Conservation (phyloP, 2,329 filamentous ascomycete genomes). For the Colletotrichum echinochloae region DNA sequence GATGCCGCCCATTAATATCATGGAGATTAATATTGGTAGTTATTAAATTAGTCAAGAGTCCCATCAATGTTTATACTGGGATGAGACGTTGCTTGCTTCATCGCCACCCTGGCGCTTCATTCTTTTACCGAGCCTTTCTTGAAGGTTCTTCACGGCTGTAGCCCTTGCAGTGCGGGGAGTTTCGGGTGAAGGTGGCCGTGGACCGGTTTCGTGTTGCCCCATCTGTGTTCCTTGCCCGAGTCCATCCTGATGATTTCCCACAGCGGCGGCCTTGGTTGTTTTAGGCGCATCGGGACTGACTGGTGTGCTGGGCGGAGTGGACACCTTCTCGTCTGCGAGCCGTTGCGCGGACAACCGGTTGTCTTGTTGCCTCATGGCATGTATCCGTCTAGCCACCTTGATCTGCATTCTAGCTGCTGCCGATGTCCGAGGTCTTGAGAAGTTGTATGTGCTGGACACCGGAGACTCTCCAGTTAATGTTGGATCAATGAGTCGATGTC, state of each 20-base stretch:
- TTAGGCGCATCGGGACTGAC: slow-evolving; percentile 1
- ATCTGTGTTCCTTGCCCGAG: background rate
- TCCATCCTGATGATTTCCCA: slow-evolving; percentile 8
- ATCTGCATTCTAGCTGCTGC: slow-evolving; percentile 35
- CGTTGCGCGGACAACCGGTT: background rate
- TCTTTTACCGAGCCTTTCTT: slow-evolving; percentile 26
- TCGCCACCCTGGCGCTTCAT: slow-evolving; percentile 18
- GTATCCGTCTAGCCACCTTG: slow-evolving; percentile 20
- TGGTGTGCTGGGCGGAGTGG: background rate
- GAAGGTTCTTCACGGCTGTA: slow-evolving; percentile 20
- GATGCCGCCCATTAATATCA: background rate
- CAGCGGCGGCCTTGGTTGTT: slow-evolving; percentile 9
- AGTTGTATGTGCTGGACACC: slow-evolving; percentile 23
- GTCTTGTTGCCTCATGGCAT: slow-evolving; percentile 13
- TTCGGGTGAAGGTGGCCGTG: background rate
- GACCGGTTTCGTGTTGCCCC: background rate
- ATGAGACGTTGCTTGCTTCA: background rate
- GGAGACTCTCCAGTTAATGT: background rate
- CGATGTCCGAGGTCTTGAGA: slow-evolving; percentile 31
- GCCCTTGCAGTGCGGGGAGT: slow-evolving; percentile 19
- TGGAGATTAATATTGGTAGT: background rate
- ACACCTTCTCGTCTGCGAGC: background rate
- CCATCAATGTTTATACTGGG: no score
- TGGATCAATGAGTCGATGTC: background rate
- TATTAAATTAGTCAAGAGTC: no score